Evolutionary conservation across 768 basidiomycete species (phyloP), one percentile per base, ranked within the genome.

Genomic region (Mycena capillaripes): DNA sequence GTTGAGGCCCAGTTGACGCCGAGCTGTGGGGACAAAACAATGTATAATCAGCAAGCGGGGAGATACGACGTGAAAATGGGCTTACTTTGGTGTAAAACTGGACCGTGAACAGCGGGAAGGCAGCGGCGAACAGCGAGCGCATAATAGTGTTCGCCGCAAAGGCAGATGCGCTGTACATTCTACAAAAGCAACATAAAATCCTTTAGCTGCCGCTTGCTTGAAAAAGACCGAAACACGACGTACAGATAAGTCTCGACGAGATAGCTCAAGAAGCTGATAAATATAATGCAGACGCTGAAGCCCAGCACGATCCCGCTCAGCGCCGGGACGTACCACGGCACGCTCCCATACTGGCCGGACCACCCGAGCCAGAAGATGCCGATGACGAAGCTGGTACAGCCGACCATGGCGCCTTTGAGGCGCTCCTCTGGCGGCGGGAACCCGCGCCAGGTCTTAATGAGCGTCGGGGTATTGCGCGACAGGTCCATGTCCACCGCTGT

Each of bases 321-420:
- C 4, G 78, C 89, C 3, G 90, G 89, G 14, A 90, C 89, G 73
- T 88, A 88, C 90, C 90, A 91, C 25, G 87, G 89, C 25, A 92
- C 78, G 58, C 80, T 82, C 4, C 82, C 66, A 70, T 89, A 90
- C 50, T 86, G 76, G 7, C 89, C 89, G 1, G 88, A 87, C 90
- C 90, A 91, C 2, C 87, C 89, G 48, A 94, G 86, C 92, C 91
- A 92, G 81, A 94, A 93, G 72, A 90, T 87, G 8, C 88, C 86
- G n/a, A 88, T 58, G 29, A 89, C 85, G 30, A 93, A 84, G 19
- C 86, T 72, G 0, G 90, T 90, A 0, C 87, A 86, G 25, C 86
- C 86, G 58, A 91, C 76, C 86, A 93, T 89, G 0, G 84, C 90
- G 2, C 86, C 81, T 34, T 78, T 83, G 17, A 93, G 81, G 50